Conservation (phyloP, 352 stramenopile genomes). For the Globisporangium iwayamae region DNA sequence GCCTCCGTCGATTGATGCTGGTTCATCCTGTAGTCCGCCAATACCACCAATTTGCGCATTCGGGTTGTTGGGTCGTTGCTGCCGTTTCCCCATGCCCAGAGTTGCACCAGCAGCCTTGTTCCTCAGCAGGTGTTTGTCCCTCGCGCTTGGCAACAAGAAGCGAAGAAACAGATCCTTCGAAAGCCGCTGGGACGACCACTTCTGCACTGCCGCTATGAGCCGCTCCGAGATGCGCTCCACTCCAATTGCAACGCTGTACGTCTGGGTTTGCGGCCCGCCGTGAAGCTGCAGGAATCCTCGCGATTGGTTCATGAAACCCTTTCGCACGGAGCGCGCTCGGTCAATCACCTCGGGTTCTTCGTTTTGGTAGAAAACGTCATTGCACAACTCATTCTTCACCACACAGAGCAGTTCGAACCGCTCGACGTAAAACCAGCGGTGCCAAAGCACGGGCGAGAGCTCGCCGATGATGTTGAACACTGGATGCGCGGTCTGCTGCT, state of each 20-base stretch:
- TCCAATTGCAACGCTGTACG: slow-evolving; percentile 41
- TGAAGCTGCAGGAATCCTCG: slow-evolving; percentile 35
- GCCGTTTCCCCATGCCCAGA: slow-evolving; percentile 17
- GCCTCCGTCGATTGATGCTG: slow-evolving; percentile 21
- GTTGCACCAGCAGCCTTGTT: slow-evolving; percentile 21
- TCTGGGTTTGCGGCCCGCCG: slow-evolving; percentile 17
- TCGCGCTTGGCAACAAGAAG: slow-evolving; percentile 40
- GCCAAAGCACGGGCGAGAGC: slow-evolving; percentile 83
- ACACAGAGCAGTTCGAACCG: slow-evolving; percentile 81
- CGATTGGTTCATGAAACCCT: slow-evolving; percentile 21
- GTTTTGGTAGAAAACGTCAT: slow-evolving; percentile 60
- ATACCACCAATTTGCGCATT: slow-evolving; percentile 14
- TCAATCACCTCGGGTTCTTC: slow-evolving; percentile 35
- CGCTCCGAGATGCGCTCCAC: slow-evolving; percentile 57
- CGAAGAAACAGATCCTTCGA: slow-evolving; percentile 79
- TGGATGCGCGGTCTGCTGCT: slow-evolving; percentile 55
- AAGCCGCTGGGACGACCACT: slow-evolving; percentile 78
- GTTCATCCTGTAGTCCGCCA: slow-evolving; percentile 9
- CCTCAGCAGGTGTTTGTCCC: slow-evolving; percentile 11
- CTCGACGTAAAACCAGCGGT: slow-evolving; percentile 88
- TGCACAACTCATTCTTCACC: slow-evolving; percentile 61
- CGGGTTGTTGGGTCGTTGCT: slow-evolving; percentile 23
- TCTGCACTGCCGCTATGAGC: slow-evolving; percentile 50
- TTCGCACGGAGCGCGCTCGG: slow-evolving; percentile 23
- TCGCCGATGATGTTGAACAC: slow-evolving; percentile 90